Evolutionary conservation across 2,329 filamentous ascomycete genomes (phyloP).

Genomic region (Periconia sp.): DNA sequence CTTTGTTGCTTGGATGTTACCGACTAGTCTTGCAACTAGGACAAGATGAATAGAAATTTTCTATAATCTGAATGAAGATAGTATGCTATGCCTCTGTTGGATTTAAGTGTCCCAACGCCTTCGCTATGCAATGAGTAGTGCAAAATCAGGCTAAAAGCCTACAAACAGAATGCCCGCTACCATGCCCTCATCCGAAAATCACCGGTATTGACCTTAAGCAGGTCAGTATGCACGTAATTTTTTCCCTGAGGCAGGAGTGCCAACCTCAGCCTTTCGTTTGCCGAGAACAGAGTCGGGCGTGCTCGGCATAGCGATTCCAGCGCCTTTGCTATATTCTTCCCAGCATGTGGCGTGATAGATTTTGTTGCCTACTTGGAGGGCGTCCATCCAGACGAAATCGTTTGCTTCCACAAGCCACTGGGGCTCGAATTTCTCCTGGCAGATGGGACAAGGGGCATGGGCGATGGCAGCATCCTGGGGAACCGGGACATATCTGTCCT

Average conservation of each 20-base stretch:
- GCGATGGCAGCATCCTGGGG: conserved; percentile 77
- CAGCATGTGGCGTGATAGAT: conserved; percentile 93
- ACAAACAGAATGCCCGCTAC: background rate
- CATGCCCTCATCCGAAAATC: background rate
- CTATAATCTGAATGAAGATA: too few relatives aligned
- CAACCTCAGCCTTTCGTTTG: conserved; percentile 42
- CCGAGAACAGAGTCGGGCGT: conserved; percentile 46
- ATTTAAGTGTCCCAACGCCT: conserved; percentile 12
- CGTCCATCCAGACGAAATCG: conserved; percentile 97
- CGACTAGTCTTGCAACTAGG: too few relatives aligned
- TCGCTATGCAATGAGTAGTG: conserved; percentile 11
- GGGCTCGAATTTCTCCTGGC: conserved; percentile 92
- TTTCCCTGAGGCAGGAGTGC: conserved; percentile 33
- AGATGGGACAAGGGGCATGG: conserved; percentile 87
- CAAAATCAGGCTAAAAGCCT: background rate
- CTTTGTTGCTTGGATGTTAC: too few relatives aligned
- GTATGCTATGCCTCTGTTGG: too few relatives aligned
- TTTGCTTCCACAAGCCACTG: conserved; percentile 92
- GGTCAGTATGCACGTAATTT: conserved; percentile 36
- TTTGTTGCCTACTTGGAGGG: conserved; percentile 75
- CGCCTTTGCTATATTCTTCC: conserved; percentile 62
- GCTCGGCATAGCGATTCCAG: conserved; percentile 36
- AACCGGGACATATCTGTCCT: conserved; percentile 77
- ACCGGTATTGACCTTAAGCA: background rate
- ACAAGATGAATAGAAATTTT: too few relatives aligned